These are phyloP conservation scores for Clavispora carvajalis DNA, from an alignment of 805 yeast species.

Conservation along the genomic window DNA sequence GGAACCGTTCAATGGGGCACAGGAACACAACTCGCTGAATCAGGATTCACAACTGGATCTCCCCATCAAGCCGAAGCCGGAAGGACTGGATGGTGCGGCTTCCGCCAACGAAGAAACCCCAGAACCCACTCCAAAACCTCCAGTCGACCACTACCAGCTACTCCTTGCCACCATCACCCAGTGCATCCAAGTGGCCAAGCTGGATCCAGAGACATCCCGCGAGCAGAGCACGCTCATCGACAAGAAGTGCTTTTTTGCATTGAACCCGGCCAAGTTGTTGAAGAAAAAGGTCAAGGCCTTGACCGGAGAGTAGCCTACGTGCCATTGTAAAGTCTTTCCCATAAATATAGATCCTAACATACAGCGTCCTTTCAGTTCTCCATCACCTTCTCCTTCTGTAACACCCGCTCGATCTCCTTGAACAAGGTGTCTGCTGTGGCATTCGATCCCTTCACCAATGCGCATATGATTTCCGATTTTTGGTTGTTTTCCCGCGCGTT, in stretches of 20 bases:
- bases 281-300: conserved; percentile 36
- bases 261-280: conserved; percentile 51
- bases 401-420: conserved; percentile 58
- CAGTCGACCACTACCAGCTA: conserved; percentile 34
- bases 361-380: conserved; percentile 12
- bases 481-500: conserved; percentile 33
- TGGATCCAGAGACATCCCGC: conserved; percentile 40
- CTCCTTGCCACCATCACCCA: conserved; percentile 41
- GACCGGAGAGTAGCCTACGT: conserved; percentile 1
- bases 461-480: conserved; percentile 54
- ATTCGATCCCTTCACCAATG: conserved; percentile 59
- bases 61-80: neutral
- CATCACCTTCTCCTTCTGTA: conserved; percentile 60
- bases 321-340: neutral
- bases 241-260: conserved; percentile 56
- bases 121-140: neutral
- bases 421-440: conserved; percentile 57
- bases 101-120: too few relatives aligned
- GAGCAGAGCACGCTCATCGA: conserved; percentile 62
- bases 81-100: too few relatives aligned
- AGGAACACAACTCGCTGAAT: too few relatives aligned
- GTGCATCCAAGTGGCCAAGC: conserved; percentile 45
- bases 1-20: conserved; percentile 5
- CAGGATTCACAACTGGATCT: too few relatives aligned
- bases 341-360: neutral